Percentiles rank a stretch among this genome's conserved stretches.
Evolutionary conservation across 2,329 filamentous ascomycete species (phyloP).

Genomic region (Hypoxylon sp.): DNA sequence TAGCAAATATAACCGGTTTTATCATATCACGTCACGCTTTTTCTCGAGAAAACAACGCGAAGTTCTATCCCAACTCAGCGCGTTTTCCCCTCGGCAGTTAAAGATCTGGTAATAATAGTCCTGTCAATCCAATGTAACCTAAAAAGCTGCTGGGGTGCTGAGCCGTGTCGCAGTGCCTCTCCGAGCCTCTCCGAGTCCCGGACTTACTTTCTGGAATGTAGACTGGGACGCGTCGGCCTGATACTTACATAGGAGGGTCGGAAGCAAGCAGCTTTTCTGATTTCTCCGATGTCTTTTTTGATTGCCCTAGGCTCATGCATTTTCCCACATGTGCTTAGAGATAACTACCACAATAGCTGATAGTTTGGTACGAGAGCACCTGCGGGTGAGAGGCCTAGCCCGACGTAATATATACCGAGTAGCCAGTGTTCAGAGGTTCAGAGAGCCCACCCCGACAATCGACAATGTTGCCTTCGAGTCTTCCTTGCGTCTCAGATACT

Average conservation of each 20-base stretch:
- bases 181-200: no score
- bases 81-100: conserved; percentile 35
- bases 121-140: conserved; percentile 30
- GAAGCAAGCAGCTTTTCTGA: conserved; percentile 9
- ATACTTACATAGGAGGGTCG: not conserved
- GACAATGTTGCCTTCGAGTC: conserved; percentile 5
- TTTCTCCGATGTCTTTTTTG: conserved; percentile 2
- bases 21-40: conserved; percentile 21
- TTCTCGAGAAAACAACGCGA: conserved; percentile 29
- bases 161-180: conserved; percentile 10
- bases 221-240: conserved; percentile 9
- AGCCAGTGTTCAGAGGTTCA: not conserved
- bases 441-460: conserved; percentile 2
- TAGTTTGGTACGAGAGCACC: conserved; percentile 12
- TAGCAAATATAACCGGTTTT: conserved; percentile 5
- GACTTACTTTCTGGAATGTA: conserved; percentile 25
- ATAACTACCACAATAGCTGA: conserved; percentile 25
- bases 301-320: not conserved
- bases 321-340: not conserved
- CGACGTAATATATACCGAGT: conserved; percentile 4
- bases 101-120: conserved; percentile 22
- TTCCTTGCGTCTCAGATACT: conserved; percentile 9
- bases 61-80: conserved; percentile 16
- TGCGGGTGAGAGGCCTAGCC: not conserved
- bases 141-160: conserved; percentile 19